These are phyloP conservation scores for Alternaria gansuensis DNA, from an alignment of 2,329 filamentous ascomycete genomes.

Conservation along the genomic window DNA sequence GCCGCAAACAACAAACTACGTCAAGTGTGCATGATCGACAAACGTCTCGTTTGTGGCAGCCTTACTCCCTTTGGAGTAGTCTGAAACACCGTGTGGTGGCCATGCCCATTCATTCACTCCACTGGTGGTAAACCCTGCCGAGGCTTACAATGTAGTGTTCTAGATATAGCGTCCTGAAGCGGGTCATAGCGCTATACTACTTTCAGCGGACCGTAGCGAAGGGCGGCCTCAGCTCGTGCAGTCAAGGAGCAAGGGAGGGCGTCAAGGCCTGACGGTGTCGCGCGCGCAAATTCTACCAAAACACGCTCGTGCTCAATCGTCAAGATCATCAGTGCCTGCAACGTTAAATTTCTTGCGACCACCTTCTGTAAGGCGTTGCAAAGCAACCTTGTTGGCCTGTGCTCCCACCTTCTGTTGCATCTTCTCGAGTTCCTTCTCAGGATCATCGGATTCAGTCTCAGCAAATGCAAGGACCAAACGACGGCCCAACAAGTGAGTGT, in stretches of 20 bases:
- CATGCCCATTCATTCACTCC: constrained; percentile 48
- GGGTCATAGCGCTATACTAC: constrained; percentile 41
- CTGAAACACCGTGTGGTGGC: constrained; percentile 47
- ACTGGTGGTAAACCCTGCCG: constrained; percentile 41
- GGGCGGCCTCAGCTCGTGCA: constrained; percentile 44
- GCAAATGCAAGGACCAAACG: constrained; percentile 92
- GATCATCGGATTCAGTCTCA: constrained; percentile 84
- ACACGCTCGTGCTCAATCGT: constrained; percentile 48
- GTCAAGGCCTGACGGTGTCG: constrained; percentile 45
- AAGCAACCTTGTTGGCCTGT: constrained; percentile 87
- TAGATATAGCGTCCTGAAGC: constrained; percentile 46
- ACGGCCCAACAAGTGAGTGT: constrained; percentile 92
- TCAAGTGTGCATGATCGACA: constrained; percentile 44
- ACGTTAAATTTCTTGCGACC: constrained; percentile 90
- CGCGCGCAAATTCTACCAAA: constrained; percentile 40
- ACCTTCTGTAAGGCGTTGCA: constrained; percentile 85
- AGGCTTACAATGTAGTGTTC: constrained; percentile 37
- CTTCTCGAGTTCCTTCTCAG: constrained; percentile 94
- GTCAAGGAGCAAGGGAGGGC: constrained; percentile 47
- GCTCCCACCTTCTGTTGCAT: constrained; percentile 96
- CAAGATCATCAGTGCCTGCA: constrained; percentile 69
- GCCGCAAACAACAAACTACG: constrained; percentile 45
- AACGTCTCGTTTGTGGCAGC: constrained; percentile 46
- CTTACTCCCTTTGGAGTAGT: constrained; percentile 37
- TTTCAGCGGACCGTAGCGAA: constrained; percentile 43